Conservation (phyloP, 768 basidiomycete genomes). For the Suillus luteus region DNA sequence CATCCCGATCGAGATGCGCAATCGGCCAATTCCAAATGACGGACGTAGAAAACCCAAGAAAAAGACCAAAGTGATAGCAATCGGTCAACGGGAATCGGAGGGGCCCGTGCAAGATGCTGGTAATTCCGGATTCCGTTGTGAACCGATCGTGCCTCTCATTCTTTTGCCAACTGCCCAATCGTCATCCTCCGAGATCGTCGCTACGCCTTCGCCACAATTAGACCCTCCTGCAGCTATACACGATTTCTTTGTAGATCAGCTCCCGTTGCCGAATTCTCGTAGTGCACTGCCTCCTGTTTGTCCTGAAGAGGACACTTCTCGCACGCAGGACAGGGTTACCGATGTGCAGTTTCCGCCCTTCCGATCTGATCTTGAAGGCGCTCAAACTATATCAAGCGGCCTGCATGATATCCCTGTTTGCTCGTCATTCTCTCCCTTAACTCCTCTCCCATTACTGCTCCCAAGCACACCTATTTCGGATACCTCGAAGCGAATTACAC, state of each 20-base stretch:
- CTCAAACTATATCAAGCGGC: background rate
- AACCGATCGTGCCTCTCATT: background rate
- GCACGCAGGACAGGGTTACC: background rate
- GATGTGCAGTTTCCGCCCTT: background rate
- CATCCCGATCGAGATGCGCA: conserved; percentile 8
- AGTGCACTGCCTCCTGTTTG: background rate
- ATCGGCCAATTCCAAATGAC: conserved; percentile 14
- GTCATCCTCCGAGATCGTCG: background rate
- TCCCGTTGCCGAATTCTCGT: background rate
- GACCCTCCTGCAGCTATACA: background rate
- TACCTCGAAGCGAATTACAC: background rate
- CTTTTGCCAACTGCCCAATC: background rate
- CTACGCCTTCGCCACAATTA: background rate
- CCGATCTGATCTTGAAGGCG: background rate
- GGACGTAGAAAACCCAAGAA: conserved; percentile 7
- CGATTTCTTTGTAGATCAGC: background rate
- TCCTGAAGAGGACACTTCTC: background rate
- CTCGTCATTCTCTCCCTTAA: background rate
- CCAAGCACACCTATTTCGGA: background rate
- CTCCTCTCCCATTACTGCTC: background rate
- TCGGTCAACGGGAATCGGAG: background rate
- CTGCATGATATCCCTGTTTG: too few relatives aligned
- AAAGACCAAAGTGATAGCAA: background rate
- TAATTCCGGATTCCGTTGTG: background rate
- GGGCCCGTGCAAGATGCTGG: background rate